Conservation (phyloP, 768 basidiomycete species). For the Suillus clintonianus region DNA sequence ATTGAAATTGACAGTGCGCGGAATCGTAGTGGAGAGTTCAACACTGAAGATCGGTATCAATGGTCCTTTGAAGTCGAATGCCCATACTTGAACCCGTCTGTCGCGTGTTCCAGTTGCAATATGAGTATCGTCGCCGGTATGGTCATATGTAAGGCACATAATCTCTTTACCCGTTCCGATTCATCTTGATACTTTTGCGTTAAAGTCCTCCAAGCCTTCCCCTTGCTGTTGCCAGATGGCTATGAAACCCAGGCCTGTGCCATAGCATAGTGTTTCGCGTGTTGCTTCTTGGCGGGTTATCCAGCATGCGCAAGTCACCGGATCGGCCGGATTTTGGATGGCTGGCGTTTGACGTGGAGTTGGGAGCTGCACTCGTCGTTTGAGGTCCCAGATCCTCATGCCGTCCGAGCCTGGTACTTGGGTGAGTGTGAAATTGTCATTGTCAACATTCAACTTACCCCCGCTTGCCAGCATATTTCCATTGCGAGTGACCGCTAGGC, state of each 20-base stretch:
- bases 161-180: constrained; percentile 9
- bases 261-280: constrained; percentile 3
- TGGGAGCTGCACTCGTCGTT: background rate
- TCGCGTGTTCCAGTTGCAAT: background rate
- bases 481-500: background rate
- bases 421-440: background rate
- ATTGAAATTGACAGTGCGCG: background rate
- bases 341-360: background rate
- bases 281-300: background rate
- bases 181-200: background rate
- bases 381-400: constrained; percentile 10
- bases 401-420: constrained; percentile 5
- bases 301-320: constrained; percentile 8
- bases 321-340: constrained; percentile 2
- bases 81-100: background rate
- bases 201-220: background rate
- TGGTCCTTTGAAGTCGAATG: background rate
- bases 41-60: background rate
- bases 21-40: background rate
- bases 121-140: background rate
- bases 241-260: constrained; percentile 10
- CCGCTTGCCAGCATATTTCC: constrained; percentile 8
- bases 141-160: constrained; percentile 5
- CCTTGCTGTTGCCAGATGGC: constrained; percentile 4
- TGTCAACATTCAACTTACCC: background rate